Evolutionary conservation across 805 yeast species (phyloP).

Genomic region (Cyberlindnera americana): DNA sequence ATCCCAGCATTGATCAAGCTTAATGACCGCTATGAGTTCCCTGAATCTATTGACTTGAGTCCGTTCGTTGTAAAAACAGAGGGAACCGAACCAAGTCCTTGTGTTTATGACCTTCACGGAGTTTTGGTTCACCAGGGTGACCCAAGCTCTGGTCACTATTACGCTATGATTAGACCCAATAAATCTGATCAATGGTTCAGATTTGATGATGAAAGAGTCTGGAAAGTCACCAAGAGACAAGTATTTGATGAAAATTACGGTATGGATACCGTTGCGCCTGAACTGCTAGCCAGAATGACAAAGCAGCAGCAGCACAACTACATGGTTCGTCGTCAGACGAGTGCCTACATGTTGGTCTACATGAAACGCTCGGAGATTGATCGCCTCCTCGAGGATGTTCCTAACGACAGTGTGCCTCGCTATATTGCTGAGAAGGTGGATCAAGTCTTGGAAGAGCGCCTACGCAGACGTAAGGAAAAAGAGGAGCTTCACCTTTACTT

Average conservation of each 20-base stretch:
- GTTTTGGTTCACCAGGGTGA: constrained; percentile 96
- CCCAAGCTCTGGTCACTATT: constrained; percentile 93
- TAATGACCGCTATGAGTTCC: constrained; percentile 89
- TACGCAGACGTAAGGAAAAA: constrained; percentile 49
- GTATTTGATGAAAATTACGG: constrained; percentile 95
- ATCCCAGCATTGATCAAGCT: constrained; percentile 73
- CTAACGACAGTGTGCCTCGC: constrained; percentile 56
- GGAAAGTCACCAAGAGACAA: constrained; percentile 77
- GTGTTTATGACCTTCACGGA: constrained; percentile 85
- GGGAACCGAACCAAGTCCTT: constrained; percentile 45
- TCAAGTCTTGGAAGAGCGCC: constrained; percentile 57
- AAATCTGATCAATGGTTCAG: constrained; percentile 73
- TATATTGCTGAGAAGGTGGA: constrained; percentile 66
- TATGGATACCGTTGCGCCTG: constrained; percentile 53
- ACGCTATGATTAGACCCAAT: constrained; percentile 86
- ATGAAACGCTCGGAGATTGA: constrained; percentile 60
- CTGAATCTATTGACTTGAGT: constrained; percentile 72
- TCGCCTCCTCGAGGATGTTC: constrained; percentile 55
- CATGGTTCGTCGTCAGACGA: constrained; percentile 74
- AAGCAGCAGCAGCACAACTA: constrained; percentile 62
- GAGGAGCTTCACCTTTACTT: constrained; percentile 70
- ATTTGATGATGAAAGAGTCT: constrained; percentile 94
- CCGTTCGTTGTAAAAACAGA: constrained; percentile 66
- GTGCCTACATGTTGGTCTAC: constrained; percentile 97
- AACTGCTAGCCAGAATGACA: constrained; percentile 46